Percentiles rank a stretch among this genome's conserved stretches.
phyloP scores from a whole-genome alignment of 2,329 filamentous ascomycete genomes.

The Phoma sp. region DNA sequence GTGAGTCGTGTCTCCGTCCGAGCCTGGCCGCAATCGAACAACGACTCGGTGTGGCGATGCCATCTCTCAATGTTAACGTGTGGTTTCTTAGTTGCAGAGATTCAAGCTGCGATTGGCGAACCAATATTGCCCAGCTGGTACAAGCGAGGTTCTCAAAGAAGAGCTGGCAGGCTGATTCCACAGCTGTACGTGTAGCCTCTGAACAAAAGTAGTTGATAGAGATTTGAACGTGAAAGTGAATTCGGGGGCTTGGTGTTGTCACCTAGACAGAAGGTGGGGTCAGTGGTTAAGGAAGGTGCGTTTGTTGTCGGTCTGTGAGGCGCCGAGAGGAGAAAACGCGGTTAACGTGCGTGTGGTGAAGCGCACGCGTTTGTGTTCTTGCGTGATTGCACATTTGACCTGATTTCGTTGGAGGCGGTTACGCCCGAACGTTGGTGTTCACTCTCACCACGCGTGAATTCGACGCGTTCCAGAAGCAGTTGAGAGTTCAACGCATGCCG shows the following conservation, averaged over 20 bases:
- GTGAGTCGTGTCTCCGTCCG: slow-evolving; percentile 47
- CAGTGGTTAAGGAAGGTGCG: slow-evolving; percentile 11
- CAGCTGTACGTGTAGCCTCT: background rate
- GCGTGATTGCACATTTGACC: slow-evolving; percentile 10
- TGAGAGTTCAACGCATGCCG: background rate
- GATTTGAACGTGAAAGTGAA: background rate
- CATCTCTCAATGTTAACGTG: background rate
- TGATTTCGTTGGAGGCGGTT: background rate
- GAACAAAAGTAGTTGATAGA: background rate
- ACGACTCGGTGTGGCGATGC: slow-evolving; percentile 15
- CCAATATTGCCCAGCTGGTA: background rate
- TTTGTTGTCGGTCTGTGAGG: slow-evolving; percentile 4
- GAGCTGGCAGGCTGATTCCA: background rate
- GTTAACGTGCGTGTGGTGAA: slow-evolving; percentile 15
- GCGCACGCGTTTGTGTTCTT: slow-evolving; percentile 12
- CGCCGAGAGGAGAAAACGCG: background rate
- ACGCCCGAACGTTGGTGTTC: slow-evolving; percentile 10
- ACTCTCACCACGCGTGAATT: slow-evolving; percentile 8
- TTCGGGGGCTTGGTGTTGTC: background rate
- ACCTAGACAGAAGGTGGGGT: background rate
- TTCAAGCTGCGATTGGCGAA: background rate
- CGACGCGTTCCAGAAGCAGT: slow-evolving; percentile 10
- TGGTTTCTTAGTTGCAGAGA: background rate
- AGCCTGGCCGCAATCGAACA: slow-evolving; percentile 36
- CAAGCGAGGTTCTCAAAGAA: background rate